Conservation (phyloP, 2,329 filamentous ascomycete genomes). For the Penicillium sp. region DNA sequence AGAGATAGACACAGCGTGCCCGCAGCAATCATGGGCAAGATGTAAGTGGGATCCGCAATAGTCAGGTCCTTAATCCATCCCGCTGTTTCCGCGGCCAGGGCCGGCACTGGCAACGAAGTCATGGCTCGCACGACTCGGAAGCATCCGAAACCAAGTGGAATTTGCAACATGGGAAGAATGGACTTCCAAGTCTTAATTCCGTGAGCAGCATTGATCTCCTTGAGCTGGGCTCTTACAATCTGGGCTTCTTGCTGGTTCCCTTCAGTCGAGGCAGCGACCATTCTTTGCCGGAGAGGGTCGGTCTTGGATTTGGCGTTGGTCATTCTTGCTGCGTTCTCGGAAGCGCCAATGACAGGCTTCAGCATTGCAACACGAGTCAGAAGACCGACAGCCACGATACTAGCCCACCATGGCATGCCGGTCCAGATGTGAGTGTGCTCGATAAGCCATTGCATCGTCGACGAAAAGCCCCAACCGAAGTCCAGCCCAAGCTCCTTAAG, state of each 20-base stretch:
- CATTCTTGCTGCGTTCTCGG: conserved; percentile 64
- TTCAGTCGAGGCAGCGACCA: conserved; percentile 46
- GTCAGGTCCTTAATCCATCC: conserved; percentile 81
- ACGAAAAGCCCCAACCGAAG: conserved; percentile 78
- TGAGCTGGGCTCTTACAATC: conserved; percentile 51
- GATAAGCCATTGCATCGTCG: conserved; percentile 69
- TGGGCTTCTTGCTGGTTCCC: conserved; percentile 53
- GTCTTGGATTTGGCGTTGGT: conserved; percentile 59
- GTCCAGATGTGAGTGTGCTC: conserved; percentile 78
- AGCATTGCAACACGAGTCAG: conserved; percentile 65
- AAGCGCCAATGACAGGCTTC: conserved; percentile 62
- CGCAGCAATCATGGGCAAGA: conserved; percentile 67
- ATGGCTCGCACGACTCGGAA: conserved; percentile 77
- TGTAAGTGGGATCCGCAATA: conserved; percentile 70
- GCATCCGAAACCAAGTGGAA: conserved; percentile 75
- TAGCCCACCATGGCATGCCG: conserved; percentile 79
- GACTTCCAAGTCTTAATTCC: conserved; percentile 56
- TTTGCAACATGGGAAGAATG: conserved; percentile 60
- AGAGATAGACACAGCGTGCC: conserved; percentile 59
- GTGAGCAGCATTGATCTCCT: conserved; percentile 52
- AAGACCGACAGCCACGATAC: conserved; percentile 66
- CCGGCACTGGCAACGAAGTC: conserved; percentile 75
- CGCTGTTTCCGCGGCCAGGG: conserved; percentile 67
- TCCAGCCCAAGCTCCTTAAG: conserved; percentile 80
- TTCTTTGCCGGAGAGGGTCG: conserved; percentile 57